Conservation (phyloP, 192 early-diverging fungal species). For the Gamsiella multidivaricata region DNA sequence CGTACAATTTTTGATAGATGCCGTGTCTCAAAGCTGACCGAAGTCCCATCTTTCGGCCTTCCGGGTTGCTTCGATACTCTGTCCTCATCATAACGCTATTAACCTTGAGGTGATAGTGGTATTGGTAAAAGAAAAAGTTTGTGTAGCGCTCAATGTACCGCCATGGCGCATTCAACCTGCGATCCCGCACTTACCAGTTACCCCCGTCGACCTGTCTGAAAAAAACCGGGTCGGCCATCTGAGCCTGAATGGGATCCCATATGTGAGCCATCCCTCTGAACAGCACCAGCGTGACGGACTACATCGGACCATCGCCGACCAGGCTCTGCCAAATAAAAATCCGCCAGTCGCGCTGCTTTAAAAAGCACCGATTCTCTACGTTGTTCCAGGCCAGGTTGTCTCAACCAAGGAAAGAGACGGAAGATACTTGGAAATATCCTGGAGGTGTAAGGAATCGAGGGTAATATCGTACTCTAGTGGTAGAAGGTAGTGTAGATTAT, state of each 20-base stretch:
- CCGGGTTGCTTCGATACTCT: constrained; percentile 8
- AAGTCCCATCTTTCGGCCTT: constrained; percentile 31
- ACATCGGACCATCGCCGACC: constrained; percentile 43
- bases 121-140: too few relatives aligned
- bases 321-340: constrained; percentile 43
- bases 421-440: constrained; percentile 33
- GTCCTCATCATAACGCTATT: constrained; percentile 47
- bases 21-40: constrained; percentile 31
- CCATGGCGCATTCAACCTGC: too few relatives aligned
- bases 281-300: constrained; percentile 20
- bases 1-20: constrained; percentile 33
- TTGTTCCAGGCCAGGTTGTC: constrained; percentile 39
- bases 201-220: constrained; percentile 34
- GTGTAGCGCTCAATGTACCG: too few relatives aligned
- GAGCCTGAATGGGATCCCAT: constrained; percentile 19
- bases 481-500: too few relatives aligned
- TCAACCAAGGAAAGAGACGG: constrained; percentile 23
- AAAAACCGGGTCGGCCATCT: constrained; percentile 44
- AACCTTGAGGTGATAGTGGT: not conserved
- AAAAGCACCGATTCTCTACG: constrained; percentile 37
- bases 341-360: constrained; percentile 14
- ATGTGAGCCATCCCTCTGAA: not conserved
- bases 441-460: constrained; percentile 32
- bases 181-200: constrained; percentile 23
- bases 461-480: constrained; percentile 23